Percentiles rank a stretch among this genome's conserved stretches.
These are phyloP conservation scores for Bromus sterilis DNA, from an alignment of 176 grass and related monocot genomes.

Conservation along the genomic window DNA sequence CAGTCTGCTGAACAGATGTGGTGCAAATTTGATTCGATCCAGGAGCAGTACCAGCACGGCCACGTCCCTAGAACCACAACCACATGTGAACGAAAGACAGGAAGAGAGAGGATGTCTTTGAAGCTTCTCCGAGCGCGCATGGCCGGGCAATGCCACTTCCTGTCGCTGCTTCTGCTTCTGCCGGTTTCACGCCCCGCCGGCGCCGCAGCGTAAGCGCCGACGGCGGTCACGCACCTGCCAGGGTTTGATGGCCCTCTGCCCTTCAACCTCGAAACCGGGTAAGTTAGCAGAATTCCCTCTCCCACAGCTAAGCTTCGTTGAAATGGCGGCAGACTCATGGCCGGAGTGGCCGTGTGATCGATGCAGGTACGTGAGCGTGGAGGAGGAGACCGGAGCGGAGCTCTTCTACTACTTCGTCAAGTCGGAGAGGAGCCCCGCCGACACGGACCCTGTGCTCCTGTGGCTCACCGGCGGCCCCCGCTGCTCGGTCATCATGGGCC, in stretches of 20 bases:
- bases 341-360: not conserved
- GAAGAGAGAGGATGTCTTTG: not conserved
- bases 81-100: too few species aligned
- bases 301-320: not conserved
- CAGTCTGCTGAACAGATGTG: too few species aligned
- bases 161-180: not conserved
- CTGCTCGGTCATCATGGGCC: conserved; percentile 25
- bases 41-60: not conserved
- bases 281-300: not conserved
- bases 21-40: not conserved
- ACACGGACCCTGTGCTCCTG: conserved; percentile 19
- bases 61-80: not conserved
- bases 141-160: not conserved
- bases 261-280: conserved; percentile 16
- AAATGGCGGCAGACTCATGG: not conserved
- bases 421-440: conserved; percentile 43
- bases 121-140: not conserved
- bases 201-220: not conserved
- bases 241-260: conserved; percentile 1
- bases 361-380: conserved; percentile 41
- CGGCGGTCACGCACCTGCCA: not conserved
- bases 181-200: too few species aligned
- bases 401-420: conserved; percentile 72
- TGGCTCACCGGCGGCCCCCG: conserved; percentile 35
- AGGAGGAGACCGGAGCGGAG: conserved; percentile 29